Evolutionary conservation across 2,329 filamentous ascomycete species (phyloP).

Genomic region (Uncinocarpus reesii): DNA sequence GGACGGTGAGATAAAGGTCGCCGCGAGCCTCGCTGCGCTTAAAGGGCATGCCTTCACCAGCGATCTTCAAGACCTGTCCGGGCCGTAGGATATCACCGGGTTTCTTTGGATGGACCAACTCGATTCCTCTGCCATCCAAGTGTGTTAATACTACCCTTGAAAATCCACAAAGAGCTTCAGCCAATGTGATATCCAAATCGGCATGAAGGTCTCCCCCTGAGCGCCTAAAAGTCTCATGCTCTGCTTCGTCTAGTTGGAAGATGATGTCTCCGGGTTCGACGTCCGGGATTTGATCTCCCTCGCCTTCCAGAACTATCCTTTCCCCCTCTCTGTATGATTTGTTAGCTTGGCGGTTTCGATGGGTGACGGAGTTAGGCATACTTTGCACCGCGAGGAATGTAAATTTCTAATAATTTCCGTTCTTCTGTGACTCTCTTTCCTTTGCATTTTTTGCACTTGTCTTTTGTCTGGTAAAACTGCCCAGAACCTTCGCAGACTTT

Average conservation of each 20-base stretch:
- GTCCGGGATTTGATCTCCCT: conserved; percentile 85
- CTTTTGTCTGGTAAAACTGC: conserved; percentile 84
- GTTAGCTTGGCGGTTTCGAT: conserved; percentile 6
- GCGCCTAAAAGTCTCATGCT: conserved; percentile 71
- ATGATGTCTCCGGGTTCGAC: conserved; percentile 87
- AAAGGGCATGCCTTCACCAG: conserved; percentile 86
- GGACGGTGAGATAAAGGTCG: conserved; percentile 76
- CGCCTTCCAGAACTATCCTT: conserved; percentile 78
- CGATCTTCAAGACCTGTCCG: conserved; percentile 72
- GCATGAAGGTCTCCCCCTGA: conserved; percentile 76
- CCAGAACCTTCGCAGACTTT: conserved; percentile 78
- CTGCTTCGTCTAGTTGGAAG: conserved; percentile 72
- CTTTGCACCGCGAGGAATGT: conserved; percentile 78
- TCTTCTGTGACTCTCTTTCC: conserved; percentile 76
- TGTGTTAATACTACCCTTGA: conserved; percentile 83
- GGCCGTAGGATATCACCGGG: conserved; percentile 74
- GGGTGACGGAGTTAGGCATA: conserved; percentile 25
- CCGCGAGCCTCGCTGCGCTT: conserved; percentile 77
- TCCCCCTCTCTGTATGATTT: conserved; percentile 53
- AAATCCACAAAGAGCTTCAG: conserved; percentile 80
- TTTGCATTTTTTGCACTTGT: conserved; percentile 98
- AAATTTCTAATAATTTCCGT: conserved; percentile 91
- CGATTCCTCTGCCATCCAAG: conserved; percentile 83
- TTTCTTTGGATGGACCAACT: conserved; percentile 62
- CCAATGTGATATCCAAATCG: conserved; percentile 67